Evolutionary conservation across 805 yeast genomes (phyloP).

Genomic region (Zygosaccharomyces rouxii): DNA sequence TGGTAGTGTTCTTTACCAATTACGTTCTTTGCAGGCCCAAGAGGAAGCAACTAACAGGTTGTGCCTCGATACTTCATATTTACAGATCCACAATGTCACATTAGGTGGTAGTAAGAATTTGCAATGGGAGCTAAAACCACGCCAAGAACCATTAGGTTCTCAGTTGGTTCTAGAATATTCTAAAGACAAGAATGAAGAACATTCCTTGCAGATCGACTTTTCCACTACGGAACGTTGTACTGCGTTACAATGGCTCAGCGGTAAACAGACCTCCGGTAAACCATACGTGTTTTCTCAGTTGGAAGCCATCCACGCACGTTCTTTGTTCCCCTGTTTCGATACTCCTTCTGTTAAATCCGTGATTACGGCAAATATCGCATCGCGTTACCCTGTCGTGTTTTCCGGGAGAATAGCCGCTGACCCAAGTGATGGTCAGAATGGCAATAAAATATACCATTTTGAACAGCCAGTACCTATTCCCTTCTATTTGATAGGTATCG

Average conservation of each 20-base stretch:
- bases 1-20: constrained; percentile 52
- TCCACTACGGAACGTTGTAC: constrained; percentile 72
- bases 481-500: constrained; percentile 75
- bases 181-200: constrained; percentile 8
- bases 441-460: constrained; percentile 42
- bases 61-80: constrained; percentile 65
- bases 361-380: constrained; percentile 52
- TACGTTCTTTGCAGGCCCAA: constrained; percentile 23
- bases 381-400: constrained; percentile 66
- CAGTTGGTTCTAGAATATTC: constrained; percentile 39
- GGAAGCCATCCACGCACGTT: constrained; percentile 87
- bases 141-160: constrained; percentile 57
- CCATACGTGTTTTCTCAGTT: constrained; percentile 76
- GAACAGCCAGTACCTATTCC: constrained; percentile 82
- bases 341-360: constrained; percentile 80
- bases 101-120: constrained; percentile 32
- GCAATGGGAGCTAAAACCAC: constrained; percentile 32
- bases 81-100: constrained; percentile 43
- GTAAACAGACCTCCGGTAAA: constrained; percentile 68
- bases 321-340: constrained; percentile 85
- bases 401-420: constrained; percentile 50
- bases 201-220: constrained; percentile 45
- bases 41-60: constrained; percentile 32
- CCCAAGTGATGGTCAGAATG: constrained; percentile 13
- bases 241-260: constrained; percentile 81